Base-by-base conservation (phyloP, 2,329 filamentous ascomycete genomes). In the Neocatenulostroma microsporum region DNA sequence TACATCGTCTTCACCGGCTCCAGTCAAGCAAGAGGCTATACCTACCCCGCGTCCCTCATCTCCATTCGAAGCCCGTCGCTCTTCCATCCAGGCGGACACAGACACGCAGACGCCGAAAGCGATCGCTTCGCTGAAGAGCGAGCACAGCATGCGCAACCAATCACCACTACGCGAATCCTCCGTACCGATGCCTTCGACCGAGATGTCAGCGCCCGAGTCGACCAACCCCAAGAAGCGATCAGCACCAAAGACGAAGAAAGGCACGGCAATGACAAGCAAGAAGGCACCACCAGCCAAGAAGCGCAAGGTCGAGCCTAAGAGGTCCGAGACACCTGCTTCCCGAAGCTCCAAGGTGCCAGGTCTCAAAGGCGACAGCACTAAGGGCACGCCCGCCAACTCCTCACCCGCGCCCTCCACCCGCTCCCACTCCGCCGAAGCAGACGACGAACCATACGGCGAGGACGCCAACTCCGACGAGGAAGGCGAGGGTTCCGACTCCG, bases 401-500 rank as follows among this genome's bases (percentile, higher is more conserved):
- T 64, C 65, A 5, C 56, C 57, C 4, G 56, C 56, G 2, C 56
- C 56, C 5, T 57, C 57, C 2, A 40, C 42, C 17, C 49, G 62
- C 41, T 62, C 62, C 3, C 60, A 60, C n/a, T 56, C 52, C 31
- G 58, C 58, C 12, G 53, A 55, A 13, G 64, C 63, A 21, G 62
- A 55, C 35, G 63, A 63, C 14, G 34, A 23, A 15, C 15, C 31
- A 17, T 32, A 5, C 17, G 30, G 30, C 17, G 19, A 32, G 8
- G 30, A 32, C 17, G 30, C 10, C 12, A 20, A 23, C 5, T 9
- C 10, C 17, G 63, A 47, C 30, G 62, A 57, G 8, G 60, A 54
- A 9, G 60, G 52, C 10, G 61, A 60, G 0, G 76, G 78, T 6
- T 80, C 85, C 54, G n/a, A n/a, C n/a, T n/a, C n/a, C n/a, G 77